These are phyloP conservation scores for Beauveria australis DNA, from an alignment of 2,329 filamentous ascomycete genomes.

Conservation along the genomic window DNA sequence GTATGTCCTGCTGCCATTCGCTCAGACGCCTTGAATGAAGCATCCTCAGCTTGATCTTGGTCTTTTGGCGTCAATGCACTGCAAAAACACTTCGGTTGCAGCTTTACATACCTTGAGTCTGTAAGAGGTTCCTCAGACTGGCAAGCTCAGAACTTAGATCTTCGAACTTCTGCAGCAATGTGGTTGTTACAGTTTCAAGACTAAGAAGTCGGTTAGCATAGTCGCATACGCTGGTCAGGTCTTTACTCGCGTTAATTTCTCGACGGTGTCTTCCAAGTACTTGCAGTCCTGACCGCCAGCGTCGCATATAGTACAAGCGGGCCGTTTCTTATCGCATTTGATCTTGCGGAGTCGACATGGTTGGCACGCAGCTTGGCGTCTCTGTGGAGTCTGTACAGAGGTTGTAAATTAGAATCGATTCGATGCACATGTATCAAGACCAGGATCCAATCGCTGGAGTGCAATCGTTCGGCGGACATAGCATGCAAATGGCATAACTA, in stretches of 20 bases:
- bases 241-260: constrained; percentile 14
- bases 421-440: not conserved
- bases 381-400: constrained; percentile 4
- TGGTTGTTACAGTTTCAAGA: constrained; percentile 14
- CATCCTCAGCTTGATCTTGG: not conserved
- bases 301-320: constrained; percentile 13
- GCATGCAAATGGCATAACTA: not conserved
- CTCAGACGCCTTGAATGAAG: not conserved
- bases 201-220: constrained; percentile 2
- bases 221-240: not conserved
- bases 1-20: not conserved
- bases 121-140: constrained; percentile 7
- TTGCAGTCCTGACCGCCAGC: constrained; percentile 14
- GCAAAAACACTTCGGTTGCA: no score
- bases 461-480: not conserved
- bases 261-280: constrained; percentile 13
- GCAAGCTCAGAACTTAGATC: constrained; percentile 13
- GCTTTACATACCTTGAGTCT: not conserved
- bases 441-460: not conserved
- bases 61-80: not conserved
- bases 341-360: constrained; percentile 15
- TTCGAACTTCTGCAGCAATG: constrained; percentile 14
- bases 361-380: constrained; percentile 16
- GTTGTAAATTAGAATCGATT: not conserved
- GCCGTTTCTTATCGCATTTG: constrained; percentile 17